Evolutionary conservation across 2,329 filamentous ascomycete species (phyloP).

Genomic region (Nannizziopsis arthrosporioides): DNA sequence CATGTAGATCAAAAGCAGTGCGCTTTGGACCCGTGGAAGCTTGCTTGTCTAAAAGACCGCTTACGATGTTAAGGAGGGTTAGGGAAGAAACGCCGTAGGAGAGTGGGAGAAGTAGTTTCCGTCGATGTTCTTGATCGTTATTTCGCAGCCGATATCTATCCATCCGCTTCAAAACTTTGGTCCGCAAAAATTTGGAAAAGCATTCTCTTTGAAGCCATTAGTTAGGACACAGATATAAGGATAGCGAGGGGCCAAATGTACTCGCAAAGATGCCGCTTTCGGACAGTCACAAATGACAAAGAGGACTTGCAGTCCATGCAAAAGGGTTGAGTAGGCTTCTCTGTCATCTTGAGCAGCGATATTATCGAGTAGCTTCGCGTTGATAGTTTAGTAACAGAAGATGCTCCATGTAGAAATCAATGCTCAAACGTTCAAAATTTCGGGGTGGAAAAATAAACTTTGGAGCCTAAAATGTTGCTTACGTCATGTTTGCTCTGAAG

Average conservation of each 20-base stretch:
- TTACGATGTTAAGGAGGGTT: slow-evolving; percentile 62
- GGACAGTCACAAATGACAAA: slow-evolving; percentile 7
- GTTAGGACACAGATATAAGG: not conserved
- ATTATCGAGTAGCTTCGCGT: not conserved
- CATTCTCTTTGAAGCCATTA: slow-evolving; percentile 46
- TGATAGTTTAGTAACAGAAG: not conserved
- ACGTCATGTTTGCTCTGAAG: slow-evolving; percentile 3
- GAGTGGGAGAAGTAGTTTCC: slow-evolving; percentile 60
- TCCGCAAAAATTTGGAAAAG: slow-evolving; percentile 63
- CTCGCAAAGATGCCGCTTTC: slow-evolving; percentile 14
- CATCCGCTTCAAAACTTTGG: slow-evolving; percentile 70
- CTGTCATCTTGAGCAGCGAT: slow-evolving; percentile 2
- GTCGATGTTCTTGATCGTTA: slow-evolving; percentile 31
- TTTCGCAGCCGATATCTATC: slow-evolving; percentile 46
- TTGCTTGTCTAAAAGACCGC: slow-evolving; percentile 56
- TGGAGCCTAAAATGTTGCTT: slow-evolving; percentile 2
- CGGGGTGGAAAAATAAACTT: not conserved
- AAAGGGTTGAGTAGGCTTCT: slow-evolving; percentile 16
- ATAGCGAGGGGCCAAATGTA: slow-evolving; percentile 5
- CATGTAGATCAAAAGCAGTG: slow-evolving; percentile 53
- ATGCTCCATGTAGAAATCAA: not conserved
- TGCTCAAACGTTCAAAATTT: not conserved
- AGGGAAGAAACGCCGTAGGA: slow-evolving; percentile 76
- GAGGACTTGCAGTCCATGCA: slow-evolving; percentile 19
- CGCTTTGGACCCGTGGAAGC: slow-evolving; percentile 49